A percentile compares a stretch with the other conserved stretches of the same genome.
Conservation (phyloP, 2,329 filamentous ascomycete species). For the Orbilia quercus region DNA sequence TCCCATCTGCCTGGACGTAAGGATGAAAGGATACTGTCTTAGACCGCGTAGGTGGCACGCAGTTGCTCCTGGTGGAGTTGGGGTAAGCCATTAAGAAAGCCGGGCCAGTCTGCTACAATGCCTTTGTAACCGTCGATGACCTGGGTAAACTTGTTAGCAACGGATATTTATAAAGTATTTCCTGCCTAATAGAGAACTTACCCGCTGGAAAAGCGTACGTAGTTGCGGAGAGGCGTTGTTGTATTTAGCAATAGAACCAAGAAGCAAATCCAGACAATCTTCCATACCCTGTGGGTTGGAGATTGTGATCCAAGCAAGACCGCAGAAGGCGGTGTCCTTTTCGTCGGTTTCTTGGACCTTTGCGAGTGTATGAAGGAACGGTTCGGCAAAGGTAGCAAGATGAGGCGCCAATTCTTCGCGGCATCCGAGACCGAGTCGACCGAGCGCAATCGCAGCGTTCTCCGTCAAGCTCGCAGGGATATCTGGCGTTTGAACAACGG, state of each 20-base stretch:
- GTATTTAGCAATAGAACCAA: conserved; percentile 83
- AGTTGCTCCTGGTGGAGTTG: conserved; percentile 29
- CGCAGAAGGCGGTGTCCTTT: conserved; percentile 91
- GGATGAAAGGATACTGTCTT: conserved; percentile 2
- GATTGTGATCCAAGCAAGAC: conserved; percentile 85
- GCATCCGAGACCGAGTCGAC: conserved; percentile 83
- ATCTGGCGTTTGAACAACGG: conserved; percentile 84
- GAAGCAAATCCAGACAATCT: conserved; percentile 81
- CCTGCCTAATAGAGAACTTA: conserved; percentile 64
- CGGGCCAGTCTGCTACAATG: conserved; percentile 13
- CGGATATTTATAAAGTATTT: not conserved
- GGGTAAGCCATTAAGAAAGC: conserved; percentile 10
- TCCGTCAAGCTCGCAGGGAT: conserved; percentile 89
- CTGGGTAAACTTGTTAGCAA: conserved; percentile 28
- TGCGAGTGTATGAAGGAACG: conserved; percentile 83
- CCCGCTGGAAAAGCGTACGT: conserved; percentile 79
- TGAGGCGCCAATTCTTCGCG: conserved; percentile 80
- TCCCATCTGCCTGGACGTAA: not conserved
- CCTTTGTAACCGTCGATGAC: conserved; percentile 34
- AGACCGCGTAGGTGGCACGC: conserved; percentile 23
- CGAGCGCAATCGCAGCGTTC: conserved; percentile 93
- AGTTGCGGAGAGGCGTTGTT: conserved; percentile 75
- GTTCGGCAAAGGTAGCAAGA: conserved; percentile 80
- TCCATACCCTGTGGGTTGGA: conserved; percentile 94
- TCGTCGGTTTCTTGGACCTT: conserved; percentile 90